These are phyloP conservation scores for Arthrinium puccinioides DNA, from an alignment of 2,329 filamentous ascomycete genomes.

Conservation along the genomic window DNA sequence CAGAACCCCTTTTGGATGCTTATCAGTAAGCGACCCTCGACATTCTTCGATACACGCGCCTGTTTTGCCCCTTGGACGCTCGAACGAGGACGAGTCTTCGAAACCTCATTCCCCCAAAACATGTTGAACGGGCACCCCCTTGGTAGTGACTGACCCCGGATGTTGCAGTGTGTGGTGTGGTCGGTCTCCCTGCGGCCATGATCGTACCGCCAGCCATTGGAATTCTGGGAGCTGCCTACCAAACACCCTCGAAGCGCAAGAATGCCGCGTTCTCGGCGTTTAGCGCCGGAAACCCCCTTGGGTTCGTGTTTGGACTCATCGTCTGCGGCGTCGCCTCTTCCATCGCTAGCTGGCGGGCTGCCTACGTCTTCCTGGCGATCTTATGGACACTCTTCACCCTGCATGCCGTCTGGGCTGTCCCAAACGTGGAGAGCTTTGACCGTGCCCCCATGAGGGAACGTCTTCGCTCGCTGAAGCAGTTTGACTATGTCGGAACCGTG, in stretches of 20 bases:
- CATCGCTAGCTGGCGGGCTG: conserved; percentile 56
- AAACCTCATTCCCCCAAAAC: no score
- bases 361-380: conserved; percentile 55
- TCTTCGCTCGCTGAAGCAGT: conserved; percentile 37
- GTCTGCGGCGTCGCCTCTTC: conserved; percentile 51
- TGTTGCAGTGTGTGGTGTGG: no score
- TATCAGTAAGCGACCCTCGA: no score
- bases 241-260: conserved; percentile 37
- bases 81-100: no score
- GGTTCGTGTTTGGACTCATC: conserved; percentile 38
- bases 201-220: conserved; percentile 57
- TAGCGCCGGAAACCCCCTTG: conserved; percentile 27
- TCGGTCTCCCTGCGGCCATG: conserved; percentile 58
- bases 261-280: conserved; percentile 23
- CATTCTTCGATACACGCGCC: no score
- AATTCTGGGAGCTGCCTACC: conserved; percentile 56
- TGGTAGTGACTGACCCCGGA: no score
- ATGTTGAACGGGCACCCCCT: no score
- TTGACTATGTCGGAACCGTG: conserved; percentile 54
- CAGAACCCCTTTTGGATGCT: conserved; percentile 52
- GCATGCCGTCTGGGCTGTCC: conserved; percentile 54
- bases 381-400: conserved; percentile 54
- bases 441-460: conserved; percentile 27
- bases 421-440: conserved; percentile 40
- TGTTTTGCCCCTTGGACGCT: no score